phyloP scores from a whole-genome alignment of 148 eudicot genomes.

The Silene uniflora region DNA sequence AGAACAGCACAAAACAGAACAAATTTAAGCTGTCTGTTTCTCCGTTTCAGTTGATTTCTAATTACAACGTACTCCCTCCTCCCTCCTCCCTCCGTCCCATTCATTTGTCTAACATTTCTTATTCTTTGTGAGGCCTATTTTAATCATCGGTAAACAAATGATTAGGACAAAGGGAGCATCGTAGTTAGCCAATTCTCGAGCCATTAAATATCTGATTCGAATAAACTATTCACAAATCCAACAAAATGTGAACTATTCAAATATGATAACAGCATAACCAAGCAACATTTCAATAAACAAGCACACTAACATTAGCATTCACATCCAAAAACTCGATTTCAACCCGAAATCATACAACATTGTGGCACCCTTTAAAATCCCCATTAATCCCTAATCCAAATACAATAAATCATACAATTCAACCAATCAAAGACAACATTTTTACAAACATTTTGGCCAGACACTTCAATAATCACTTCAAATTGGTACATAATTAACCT shows the following conservation, averaged over 20 bases:
- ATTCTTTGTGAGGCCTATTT: too few species aligned
- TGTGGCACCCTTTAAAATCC: background rate
- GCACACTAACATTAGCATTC: background rate
- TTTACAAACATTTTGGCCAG: background rate
- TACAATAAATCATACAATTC: background rate
- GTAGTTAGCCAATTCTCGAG: background rate
- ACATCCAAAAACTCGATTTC: background rate
- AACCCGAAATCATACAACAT: background rate
- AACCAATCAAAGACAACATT: conserved; percentile 1
- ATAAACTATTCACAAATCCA: background rate
- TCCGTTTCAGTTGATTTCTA: background rate
- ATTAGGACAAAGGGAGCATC: too few species aligned
- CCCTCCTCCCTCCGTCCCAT: too few species aligned
- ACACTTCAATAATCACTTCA: conserved; percentile 1
- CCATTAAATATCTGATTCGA: background rate
- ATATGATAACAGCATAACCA: too few species aligned
- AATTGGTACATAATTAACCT: background rate
- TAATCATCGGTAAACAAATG: too few species aligned
- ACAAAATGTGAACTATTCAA: background rate
- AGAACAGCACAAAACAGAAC: too few species aligned
- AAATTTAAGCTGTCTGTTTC: background rate
- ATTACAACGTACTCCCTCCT: too few species aligned
- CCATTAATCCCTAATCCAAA: background rate
- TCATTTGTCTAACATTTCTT: background rate
- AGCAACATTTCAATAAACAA: background rate